Evolutionary conservation across 2,329 filamentous ascomycete genomes (phyloP), one percentile per base, ranked within the genome.

Genomic region (Sordariomycetes sp.): DNA sequence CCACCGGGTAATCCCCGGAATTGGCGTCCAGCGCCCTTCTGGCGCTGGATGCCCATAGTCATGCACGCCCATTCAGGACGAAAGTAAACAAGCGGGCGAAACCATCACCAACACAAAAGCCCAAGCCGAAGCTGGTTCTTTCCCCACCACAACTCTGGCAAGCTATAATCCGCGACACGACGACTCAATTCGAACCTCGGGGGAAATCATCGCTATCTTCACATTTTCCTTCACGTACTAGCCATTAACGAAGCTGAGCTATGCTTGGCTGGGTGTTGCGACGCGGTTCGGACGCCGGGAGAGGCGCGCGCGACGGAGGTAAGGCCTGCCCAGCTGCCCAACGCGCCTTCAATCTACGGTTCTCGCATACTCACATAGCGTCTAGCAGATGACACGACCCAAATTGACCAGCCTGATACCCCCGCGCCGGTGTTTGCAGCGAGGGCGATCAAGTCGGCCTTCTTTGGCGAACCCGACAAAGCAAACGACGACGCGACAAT

Each of bases 391-490:
- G 66, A 76, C 53, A 75, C 65, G 2, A 76, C 76, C 0, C 77
- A 79, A 61, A 63, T 79, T 48, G 83, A 87, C 18, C 74, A 75
- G 35, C 83, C 83, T 46, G 83, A 87, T 63, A 87, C 84, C 18
- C 84, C 84, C 7, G 84, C 82, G 0, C 83, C 84, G 1, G 79
- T 87, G 0, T 87, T 87, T 66, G 84, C 83, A 2, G 83, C 83
- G 43, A 78, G 84, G 60, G 84, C 84, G 6, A 74, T 87, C 65
- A 85, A 81, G 64, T 83, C 78, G 63, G 83, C 81, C 28, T 69
- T 87, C 53, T 87, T 86, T 64, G 84, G 84, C 48, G 82, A 81
- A 3, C 80, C 82, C 12, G 71, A 74, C 16, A 70, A 72, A 55
- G 66, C 66, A 16, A 67, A 67, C 53, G 68, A 74, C 54, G 70